phyloP scores from a whole-genome alignment of 2,329 filamentous ascomycete genomes.

The Diaporthe caulivora region DNA sequence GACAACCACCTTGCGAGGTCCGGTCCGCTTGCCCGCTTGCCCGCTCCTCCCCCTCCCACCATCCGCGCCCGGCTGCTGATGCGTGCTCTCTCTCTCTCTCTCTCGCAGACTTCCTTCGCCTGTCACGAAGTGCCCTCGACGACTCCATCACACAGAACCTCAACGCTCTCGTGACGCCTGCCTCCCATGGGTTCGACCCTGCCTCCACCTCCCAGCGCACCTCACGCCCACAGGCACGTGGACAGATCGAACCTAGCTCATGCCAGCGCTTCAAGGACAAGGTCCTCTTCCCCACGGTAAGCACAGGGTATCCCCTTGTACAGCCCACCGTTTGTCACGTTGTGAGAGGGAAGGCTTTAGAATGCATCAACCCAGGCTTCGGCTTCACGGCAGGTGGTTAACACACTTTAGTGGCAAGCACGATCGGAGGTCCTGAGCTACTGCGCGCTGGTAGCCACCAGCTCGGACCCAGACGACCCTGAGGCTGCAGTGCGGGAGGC shows the following conservation, averaged over 20 bases:
- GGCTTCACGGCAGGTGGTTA: neutral
- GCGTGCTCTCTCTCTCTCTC: slow-evolving; percentile 39
- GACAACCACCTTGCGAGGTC: slow-evolving; percentile 76
- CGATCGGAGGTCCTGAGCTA: slow-evolving; percentile 88
- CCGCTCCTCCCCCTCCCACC: neutral
- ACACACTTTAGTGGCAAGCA: slow-evolving; percentile 72
- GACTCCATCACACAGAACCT: slow-evolving; percentile 95
- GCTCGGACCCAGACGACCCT: slow-evolving; percentile 88
- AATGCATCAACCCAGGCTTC: neutral
- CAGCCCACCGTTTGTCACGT: no score
- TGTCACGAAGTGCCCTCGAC: slow-evolving; percentile 87
- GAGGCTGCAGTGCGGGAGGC: slow-evolving; percentile 77
- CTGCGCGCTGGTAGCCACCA: slow-evolving; percentile 88
- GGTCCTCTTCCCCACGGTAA: slow-evolving; percentile 80
- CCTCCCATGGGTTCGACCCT: slow-evolving; percentile 81
- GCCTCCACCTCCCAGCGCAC: slow-evolving; percentile 77
- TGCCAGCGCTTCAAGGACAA: slow-evolving; percentile 81
- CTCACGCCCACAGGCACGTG: slow-evolving; percentile 60
- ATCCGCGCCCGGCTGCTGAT: neutral
- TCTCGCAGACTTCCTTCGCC: slow-evolving; percentile 83
- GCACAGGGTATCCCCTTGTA: neutral
- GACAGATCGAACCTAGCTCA: slow-evolving; percentile 69
- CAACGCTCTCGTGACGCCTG: slow-evolving; percentile 86
- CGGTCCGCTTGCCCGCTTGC: slow-evolving; percentile 43
- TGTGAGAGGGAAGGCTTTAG: no score